Percentiles rank a stretch among this genome's conserved stretches.
Evolutionary conservation across 345 rosid species (phyloP).

Genomic region (Triadica sebifera): DNA sequence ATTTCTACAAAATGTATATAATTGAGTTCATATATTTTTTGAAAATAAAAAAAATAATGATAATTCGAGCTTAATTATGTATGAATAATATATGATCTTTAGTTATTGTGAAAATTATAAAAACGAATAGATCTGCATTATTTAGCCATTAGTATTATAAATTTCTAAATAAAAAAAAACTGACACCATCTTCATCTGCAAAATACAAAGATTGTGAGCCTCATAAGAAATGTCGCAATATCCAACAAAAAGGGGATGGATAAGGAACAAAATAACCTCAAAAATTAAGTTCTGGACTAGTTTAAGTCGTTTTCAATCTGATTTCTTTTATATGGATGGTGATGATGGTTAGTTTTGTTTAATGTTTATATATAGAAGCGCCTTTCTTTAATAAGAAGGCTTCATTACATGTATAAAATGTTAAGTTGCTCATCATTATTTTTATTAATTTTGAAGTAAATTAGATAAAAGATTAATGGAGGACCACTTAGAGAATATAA

Average conservation of each 20-base stretch:
- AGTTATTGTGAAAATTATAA: too few species aligned
- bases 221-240: slow-evolving; percentile 9
- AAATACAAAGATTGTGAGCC: slow-evolving; percentile 14
- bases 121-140: too few species aligned
- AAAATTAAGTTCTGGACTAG: neutral
- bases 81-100: too few species aligned
- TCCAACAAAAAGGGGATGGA: slow-evolving; percentile 23
- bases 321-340: neutral
- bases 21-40: too few species aligned
- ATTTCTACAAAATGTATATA: too few species aligned
- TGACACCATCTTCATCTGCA: neutral
- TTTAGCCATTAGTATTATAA: too few species aligned
- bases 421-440: slow-evolving; percentile 13
- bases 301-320: slow-evolving; percentile 19
- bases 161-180: too few species aligned
- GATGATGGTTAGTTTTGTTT: neutral
- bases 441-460: slow-evolving; percentile 17
- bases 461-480: slow-evolving; percentile 19
- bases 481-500: neutral
- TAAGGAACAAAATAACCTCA: slow-evolving; percentile 19
- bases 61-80: too few species aligned
- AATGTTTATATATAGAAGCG: neutral
- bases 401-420: neutral
- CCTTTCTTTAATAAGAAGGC: neutral
- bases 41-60: too few species aligned